phyloP scores from a whole-genome alignment of 257 asterid species.

The Jaltomata sinuosa region DNA sequence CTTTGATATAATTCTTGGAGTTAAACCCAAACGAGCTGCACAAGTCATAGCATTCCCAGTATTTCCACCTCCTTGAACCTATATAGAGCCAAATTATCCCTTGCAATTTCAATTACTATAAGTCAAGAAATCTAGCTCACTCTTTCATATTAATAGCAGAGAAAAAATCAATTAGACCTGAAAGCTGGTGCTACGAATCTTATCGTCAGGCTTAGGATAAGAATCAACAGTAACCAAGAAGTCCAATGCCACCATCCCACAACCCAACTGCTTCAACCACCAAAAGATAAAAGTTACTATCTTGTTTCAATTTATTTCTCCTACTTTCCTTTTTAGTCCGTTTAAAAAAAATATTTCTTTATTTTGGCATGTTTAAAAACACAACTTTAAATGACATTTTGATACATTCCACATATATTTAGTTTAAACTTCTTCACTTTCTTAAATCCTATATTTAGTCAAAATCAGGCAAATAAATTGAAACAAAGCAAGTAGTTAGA shows the following conservation, averaged over 20 bases:
- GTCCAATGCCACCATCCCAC: constrained; percentile 53
- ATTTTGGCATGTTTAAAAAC: no score
- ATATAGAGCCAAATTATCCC: neutral
- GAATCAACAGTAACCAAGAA: constrained; percentile 70
- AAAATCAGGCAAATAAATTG: no score
- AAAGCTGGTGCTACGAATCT: constrained; percentile 61
- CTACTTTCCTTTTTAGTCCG: no score
- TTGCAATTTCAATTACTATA: neutral
- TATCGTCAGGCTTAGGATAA: constrained; percentile 85
- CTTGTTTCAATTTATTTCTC: no score
- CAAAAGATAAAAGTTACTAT: no score
- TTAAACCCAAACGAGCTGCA: constrained; percentile 73
- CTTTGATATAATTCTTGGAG: constrained; percentile 77
- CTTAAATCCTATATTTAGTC: no score
- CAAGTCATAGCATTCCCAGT: constrained; percentile 85
- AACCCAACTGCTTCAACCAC: constrained; percentile 43
- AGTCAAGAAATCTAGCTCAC: neutral
- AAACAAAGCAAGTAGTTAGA: neutral
- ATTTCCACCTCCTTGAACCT: constrained; percentile 92
- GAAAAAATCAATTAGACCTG: constrained; percentile 38
- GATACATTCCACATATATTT: no score
- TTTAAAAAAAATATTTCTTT: no score
- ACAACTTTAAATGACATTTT: no score
- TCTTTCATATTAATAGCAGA: neutral
- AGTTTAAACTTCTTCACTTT: no score